Evolutionary conservation across 2,329 filamentous ascomycete genomes (phyloP).

Genomic region (Neofusicoccum cordaticola): DNA sequence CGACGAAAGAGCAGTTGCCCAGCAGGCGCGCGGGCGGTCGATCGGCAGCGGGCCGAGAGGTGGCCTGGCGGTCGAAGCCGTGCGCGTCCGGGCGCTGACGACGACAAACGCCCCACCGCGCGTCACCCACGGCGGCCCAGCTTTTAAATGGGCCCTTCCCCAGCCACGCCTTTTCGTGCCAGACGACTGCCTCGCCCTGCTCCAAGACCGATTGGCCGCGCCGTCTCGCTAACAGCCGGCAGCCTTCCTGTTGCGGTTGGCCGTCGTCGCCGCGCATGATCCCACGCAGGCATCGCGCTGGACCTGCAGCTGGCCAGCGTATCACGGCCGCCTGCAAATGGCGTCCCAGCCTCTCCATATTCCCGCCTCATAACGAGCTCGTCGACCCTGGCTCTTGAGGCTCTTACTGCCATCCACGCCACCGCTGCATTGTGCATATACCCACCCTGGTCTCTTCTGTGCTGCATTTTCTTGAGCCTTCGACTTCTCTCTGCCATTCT

Average conservation of each 20-base stretch:
- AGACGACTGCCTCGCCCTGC: not conserved
- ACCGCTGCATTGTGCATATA: slow-evolving; percentile 10
- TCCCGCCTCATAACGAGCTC: not conserved
- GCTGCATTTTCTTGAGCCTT: not conserved
- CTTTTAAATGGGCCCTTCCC: not conserved
- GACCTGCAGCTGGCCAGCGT: not conserved
- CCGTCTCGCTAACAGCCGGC: not conserved
- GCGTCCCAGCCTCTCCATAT: slow-evolving; percentile 10
- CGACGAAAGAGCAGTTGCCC: not conserved
- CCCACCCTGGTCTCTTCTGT: not conserved
- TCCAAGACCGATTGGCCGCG: not conserved
- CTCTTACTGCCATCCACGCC: not conserved
- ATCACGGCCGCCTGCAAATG: not conserved
- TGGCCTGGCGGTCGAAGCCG: not conserved
- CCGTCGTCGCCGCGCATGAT: not conserved
- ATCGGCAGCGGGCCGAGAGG: not conserved
- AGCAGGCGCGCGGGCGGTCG: not conserved
- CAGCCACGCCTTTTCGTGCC: not conserved
- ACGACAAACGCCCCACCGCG: slow-evolving; percentile 14
- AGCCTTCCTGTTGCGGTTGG: not conserved
- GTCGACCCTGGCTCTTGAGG: slow-evolving; percentile 8
- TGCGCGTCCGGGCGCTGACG: slow-evolving; percentile 12
- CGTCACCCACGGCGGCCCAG: slow-evolving; percentile 1
- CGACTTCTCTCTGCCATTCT: not conserved
- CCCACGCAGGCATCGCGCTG: not conserved